Evolutionary conservation across 495 filamentous ascomycete genomes (phyloP), one percentile per base, ranked within the genome.

Genomic region (Cercophora sp.): DNA sequence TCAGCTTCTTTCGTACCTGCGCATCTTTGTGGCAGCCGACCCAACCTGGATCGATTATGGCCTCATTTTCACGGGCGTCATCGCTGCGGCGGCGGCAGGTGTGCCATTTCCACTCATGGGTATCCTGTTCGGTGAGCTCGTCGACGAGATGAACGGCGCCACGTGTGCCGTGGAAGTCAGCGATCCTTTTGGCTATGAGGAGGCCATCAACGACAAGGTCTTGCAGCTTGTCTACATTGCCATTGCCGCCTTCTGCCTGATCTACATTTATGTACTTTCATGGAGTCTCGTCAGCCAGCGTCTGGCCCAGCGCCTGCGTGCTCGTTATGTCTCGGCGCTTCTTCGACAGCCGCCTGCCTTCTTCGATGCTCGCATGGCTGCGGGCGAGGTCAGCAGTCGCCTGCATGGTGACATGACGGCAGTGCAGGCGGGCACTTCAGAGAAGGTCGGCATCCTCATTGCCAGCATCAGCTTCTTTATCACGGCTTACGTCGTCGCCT

Each of bases 21-120:
- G 44, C 39, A 58, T 58, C 41, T 58, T 61, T 31, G 27, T 63
- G 40, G 62, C 67, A 20, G 68, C 62, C 47, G 57, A 70, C 47
- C 70, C 70, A 44, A 66, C 63, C 47, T 61, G 58, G 59, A 22
- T 65, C 45, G 79, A 85, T 58, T 47, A 75, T 29, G 39, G 68
- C 40, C 62, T 79, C 29, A 64, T 86, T 11, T 10, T 68, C 20
- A 53, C 70, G 18, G 84, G 80, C 24, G 66, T 79, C 39, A 29
- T 81, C 11, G 65, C 72, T 26, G 74, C 84, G 19, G 74, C 81
- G n/a, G 82, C 74, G 6, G 78, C 84, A 8, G 84, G 84, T 35
- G 79, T 84, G 2, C 84, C 84, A 6, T 85, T 85, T 45, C 84
- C 83, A 18, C 65, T 86, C 18, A 80, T 86, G 39, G 82, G 79